These are phyloP conservation scores for Entomortierella parvispora DNA, from an alignment of 192 early-diverging fungal species.

Conservation along the genomic window DNA sequence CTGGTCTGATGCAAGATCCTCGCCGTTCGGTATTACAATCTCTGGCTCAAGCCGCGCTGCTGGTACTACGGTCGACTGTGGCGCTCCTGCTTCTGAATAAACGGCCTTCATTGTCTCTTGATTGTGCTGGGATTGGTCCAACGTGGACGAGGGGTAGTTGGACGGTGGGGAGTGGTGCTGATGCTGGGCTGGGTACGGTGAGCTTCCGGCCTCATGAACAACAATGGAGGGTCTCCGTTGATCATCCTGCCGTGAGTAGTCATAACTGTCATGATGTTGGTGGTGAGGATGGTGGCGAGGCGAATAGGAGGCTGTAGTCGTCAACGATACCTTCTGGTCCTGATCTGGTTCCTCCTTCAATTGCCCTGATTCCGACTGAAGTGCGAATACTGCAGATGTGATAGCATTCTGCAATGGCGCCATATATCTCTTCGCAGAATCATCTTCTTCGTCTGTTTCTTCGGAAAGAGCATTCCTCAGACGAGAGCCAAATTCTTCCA, in stretches of 20 bases:
- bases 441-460: conserved; percentile 47
- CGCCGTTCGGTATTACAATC: conserved; percentile 48
- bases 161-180: no score
- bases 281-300: background rate
- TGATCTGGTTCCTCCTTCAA: conserved; percentile 2
- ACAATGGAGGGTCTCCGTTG: conserved; percentile 1
- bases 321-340: background rate
- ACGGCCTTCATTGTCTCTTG: background rate
- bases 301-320: background rate
- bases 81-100: background rate
- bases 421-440: conserved; percentile 33
- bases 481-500: conserved; percentile 27
- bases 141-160: background rate
- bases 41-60: conserved; percentile 11
- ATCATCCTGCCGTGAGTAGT: background rate
- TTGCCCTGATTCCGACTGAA: conserved; percentile 17
- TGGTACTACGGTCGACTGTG: background rate
- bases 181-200: no score
- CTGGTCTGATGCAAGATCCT: conserved; percentile 51
- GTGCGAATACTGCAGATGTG: conserved; percentile 32
- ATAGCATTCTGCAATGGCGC: conserved; percentile 32
- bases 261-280: background rate
- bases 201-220: background rate
- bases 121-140: background rate
- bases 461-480: conserved; percentile 28